Conservation (phyloP, 306 rosid species). For the Acmispon strigosus region DNA sequence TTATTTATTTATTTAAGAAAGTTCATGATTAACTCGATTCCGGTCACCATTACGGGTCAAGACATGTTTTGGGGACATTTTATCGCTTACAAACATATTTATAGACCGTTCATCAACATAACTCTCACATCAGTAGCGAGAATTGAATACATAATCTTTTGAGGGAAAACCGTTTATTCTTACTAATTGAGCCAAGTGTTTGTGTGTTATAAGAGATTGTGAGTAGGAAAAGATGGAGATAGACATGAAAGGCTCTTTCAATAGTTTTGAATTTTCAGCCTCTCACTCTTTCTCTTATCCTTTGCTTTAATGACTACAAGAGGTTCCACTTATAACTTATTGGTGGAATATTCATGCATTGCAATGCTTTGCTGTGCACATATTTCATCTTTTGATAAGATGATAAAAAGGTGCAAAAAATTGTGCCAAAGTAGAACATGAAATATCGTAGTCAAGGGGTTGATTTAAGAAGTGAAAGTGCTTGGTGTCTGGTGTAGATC, state of each 20-base stretch:
- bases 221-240: constrained; percentile 31
- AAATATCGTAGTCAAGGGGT: background rate
- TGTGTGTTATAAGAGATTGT: too few species aligned
- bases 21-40: too few species aligned
- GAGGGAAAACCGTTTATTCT: too few species aligned
- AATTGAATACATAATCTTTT: too few species aligned
- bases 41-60: too few species aligned
- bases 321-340: constrained; percentile 55
- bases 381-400: constrained; percentile 23
- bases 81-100: too few species aligned
- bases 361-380: constrained; percentile 6
- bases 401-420: background rate
- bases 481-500: too few species aligned
- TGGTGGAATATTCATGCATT: constrained; percentile 40
- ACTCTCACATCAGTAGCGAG: too few species aligned
- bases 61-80: too few species aligned
- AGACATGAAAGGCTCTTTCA: constrained; percentile 28
- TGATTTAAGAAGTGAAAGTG: constrained; percentile 3
- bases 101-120: too few species aligned
- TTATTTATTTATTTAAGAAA: too few species aligned
- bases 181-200: too few species aligned
- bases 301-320: constrained; percentile 44
- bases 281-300: constrained; percentile 16
- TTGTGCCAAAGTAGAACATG: background rate
- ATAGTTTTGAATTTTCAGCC: constrained; percentile 31